A percentile compares a stretch with the other conserved stretches of the same genome.
These are phyloP conservation scores for Venturia pyrina DNA, from an alignment of 2,329 filamentous ascomycete species.

Conservation along the genomic window DNA sequence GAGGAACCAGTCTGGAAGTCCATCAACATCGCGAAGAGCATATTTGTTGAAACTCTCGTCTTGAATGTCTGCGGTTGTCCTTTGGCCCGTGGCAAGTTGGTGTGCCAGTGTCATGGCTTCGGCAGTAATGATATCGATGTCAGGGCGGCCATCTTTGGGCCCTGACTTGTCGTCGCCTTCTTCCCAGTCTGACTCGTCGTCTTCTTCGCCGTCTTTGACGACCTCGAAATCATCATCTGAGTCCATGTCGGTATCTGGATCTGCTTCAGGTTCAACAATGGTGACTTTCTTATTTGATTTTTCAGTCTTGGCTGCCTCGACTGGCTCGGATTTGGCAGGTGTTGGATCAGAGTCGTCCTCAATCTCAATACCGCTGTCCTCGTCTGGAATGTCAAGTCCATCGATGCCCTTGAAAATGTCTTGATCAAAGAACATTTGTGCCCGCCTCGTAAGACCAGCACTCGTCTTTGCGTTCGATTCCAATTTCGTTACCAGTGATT, in stretches of 20 bases:
- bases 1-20: slow-evolving; percentile 93
- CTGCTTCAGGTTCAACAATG: slow-evolving; percentile 7
- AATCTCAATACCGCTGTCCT: slow-evolving; percentile 31
- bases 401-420: slow-evolving; percentile 84
- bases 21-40: slow-evolving; percentile 81
- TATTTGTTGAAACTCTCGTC: slow-evolving; percentile 94
- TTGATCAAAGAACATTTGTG: slow-evolving; percentile 83
- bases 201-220: slow-evolving; percentile 26
- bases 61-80: slow-evolving; percentile 65
- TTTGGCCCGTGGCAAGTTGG: slow-evolving; percentile 76
- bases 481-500: slow-evolving; percentile 52
- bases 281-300: slow-evolving; percentile 1
- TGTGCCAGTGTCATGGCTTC: slow-evolving; percentile 98
- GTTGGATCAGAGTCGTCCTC: slow-evolving; percentile 12
- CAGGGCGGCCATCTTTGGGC: slow-evolving; percentile 54
- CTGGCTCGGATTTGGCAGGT: not conserved
- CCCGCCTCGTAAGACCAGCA: slow-evolving; percentile 67
- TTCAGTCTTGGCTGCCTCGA: not conserved
- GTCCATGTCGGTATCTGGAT: slow-evolving; percentile 22
- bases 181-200: slow-evolving; percentile 39
- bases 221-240: slow-evolving; percentile 14
- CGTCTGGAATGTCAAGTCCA: slow-evolving; percentile 44
- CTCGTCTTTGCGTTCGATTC: slow-evolving; percentile 39
- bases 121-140: slow-evolving; percentile 98
- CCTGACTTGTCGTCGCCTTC: slow-evolving; percentile 23